Evolutionary conservation across 768 basidiomycete genomes (phyloP), one percentile per base, ranked within the genome.

Genomic region (Pleurotus eryngii): DNA sequence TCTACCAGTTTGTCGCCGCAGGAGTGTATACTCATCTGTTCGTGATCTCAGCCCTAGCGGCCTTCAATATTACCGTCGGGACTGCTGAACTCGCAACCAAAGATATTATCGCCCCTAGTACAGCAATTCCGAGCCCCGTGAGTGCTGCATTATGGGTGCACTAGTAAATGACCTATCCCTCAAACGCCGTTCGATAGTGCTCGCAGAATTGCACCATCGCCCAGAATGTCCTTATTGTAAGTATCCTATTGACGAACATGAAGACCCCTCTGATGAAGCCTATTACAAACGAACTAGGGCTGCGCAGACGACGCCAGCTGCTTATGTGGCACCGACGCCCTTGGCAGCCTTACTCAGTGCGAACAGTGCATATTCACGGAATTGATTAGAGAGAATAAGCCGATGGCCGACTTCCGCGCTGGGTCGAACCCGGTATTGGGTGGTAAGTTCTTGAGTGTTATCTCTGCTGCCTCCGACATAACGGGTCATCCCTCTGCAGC

Each of bases 331-430:
- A 58, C 69, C 12, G 64, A 58, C 6, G 79, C 79, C 3, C 74
- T 82, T 30, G 57, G 67, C 1, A 61, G 71, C 1, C 68, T 91
- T 56, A 69, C 75, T 1, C 49, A 63, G 35, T 88, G 88, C 70
- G 80, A 91, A 67, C 82, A 85, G 63, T 91, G 89, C 74, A 80
- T 87, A 77, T 84, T 87, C 65, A 67, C 70, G 42, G 71, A 72
- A 57, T 70, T 89, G 24, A 78, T 92, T 60, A 63, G 64, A 7
- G 69, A 70, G 37, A 85, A 85, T 65, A 65, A 74, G 56, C 74
- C 67, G 20, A 70, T 75, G 57, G 75, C 79, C 8, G 82, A 87
- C 66, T 70, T 74, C 49, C 74, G 76, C 14, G 81, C 80, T 3
- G 89, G 89, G 7, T 85, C 84, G n/a, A 76, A 77, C 49, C 66